Evolutionary conservation across 2,329 filamentous ascomycete genomes (phyloP).

Genomic region (Fusarium sp.): DNA sequence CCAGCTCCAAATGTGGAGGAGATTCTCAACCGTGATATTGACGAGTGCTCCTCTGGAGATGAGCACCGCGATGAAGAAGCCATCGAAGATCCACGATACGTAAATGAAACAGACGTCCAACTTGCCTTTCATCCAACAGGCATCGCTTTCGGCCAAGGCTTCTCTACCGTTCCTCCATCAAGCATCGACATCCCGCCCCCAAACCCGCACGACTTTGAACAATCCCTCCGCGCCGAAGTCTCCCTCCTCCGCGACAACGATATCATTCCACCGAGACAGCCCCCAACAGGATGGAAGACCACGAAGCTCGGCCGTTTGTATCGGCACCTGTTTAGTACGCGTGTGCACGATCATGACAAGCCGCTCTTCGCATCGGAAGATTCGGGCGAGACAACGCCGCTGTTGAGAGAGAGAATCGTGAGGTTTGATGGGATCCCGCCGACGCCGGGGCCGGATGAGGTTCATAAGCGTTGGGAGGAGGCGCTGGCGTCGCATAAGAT

Average conservation of each 20-base stretch:
- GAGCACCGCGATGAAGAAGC: slow-evolving; percentile 23
- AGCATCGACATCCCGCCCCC: slow-evolving; percentile 26
- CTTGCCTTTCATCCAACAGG: slow-evolving; percentile 36
- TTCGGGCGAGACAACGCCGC: slow-evolving; percentile 7
- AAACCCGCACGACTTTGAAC: slow-evolving; percentile 35
- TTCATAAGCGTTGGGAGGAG: slow-evolving; percentile 70
- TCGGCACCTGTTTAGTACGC: slow-evolving; percentile 23
- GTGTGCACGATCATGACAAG: slow-evolving; percentile 24
- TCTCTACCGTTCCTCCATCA: slow-evolving; percentile 28
- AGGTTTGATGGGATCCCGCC: slow-evolving; percentile 14
- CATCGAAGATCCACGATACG: slow-evolving; percentile 5
- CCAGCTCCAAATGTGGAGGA: slow-evolving; percentile 26
- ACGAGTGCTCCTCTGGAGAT: slow-evolving; percentile 34
- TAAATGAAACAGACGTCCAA: slow-evolving; percentile 13
- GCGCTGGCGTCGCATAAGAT: slow-evolving; percentile 82
- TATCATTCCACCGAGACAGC: slow-evolving; percentile 16
- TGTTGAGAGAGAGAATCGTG: not conserved
- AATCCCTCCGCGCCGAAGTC: slow-evolving; percentile 29
- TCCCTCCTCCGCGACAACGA: slow-evolving; percentile 34
- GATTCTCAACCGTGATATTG: slow-evolving; percentile 32
- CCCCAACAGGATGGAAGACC: not conserved
- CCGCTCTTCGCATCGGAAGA: not conserved
- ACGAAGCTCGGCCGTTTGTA: slow-evolving; percentile 8
- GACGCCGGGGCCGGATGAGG: slow-evolving; percentile 20
- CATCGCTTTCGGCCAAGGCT: slow-evolving; percentile 28